Percentiles rank a stretch among this genome's conserved stretches.
Conservation (phyloP, 2,329 filamentous ascomycete genomes). For the Fusarium succisae region DNA sequence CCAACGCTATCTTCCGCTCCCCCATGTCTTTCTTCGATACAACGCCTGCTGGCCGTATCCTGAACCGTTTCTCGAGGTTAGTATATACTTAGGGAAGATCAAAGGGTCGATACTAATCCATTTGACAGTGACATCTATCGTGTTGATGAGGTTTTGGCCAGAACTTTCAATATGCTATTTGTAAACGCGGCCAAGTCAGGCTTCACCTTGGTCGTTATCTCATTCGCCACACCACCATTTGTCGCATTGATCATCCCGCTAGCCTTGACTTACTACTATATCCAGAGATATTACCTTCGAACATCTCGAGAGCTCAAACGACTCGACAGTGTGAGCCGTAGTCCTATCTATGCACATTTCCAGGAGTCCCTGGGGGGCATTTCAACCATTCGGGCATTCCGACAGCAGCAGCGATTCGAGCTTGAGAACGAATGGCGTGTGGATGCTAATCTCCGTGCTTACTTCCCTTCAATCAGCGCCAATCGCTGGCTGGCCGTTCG, state of each 20-base stretch:
- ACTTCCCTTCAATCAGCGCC: constrained; percentile 94
- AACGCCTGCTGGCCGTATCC: constrained; percentile 92
- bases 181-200: constrained; percentile 77
- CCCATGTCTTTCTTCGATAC: constrained; percentile 99
- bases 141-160: constrained; percentile 91
- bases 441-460: constrained; percentile 92
- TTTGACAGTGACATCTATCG: constrained; percentile 74
- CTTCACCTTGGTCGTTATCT: constrained; percentile 90
- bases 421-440: constrained; percentile 97
- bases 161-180: constrained; percentile 98
- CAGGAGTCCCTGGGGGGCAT: constrained; percentile 95
- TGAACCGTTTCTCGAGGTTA: constrained; percentile 94
- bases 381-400: constrained; percentile 93
- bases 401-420: constrained; percentile 86
- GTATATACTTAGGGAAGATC: constrained; percentile 41
- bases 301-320: constrained; percentile 97
- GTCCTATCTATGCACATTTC: constrained; percentile 97
- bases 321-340: constrained; percentile 92
- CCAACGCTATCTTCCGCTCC: constrained; percentile 93
- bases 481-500: constrained; percentile 95
- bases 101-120: constrained; percentile 35
- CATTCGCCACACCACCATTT: constrained; percentile 82
- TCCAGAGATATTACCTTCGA: constrained; percentile 95
- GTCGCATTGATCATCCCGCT: constrained; percentile 83
- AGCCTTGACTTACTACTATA: constrained; percentile 83